phyloP scores from a whole-genome alignment of 1,284 basidiomycete genomes.

The Cryptococcus sp. region DNA sequence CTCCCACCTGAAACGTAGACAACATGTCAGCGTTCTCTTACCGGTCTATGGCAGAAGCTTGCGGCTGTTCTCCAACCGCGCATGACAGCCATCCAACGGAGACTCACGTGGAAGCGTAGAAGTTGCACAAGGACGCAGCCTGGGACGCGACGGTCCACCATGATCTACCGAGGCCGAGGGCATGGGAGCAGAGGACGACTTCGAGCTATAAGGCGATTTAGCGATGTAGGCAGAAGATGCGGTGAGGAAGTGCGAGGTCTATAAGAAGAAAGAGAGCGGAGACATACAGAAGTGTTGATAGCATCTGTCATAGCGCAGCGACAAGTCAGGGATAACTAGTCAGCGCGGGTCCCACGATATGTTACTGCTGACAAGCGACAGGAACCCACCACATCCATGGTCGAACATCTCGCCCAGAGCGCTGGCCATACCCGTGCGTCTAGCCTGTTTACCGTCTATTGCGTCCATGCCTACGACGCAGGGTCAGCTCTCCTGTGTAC shows the following conservation, averaged over 20 bases:
- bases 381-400: slow-evolving; percentile 66
- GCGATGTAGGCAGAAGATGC: background rate
- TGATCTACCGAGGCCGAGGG: slow-evolving; percentile 84
- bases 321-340: background rate
- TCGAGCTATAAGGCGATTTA: slow-evolving; percentile 63
- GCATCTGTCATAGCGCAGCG: slow-evolving; percentile 61
- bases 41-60: no score
- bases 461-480: slow-evolving; percentile 48
- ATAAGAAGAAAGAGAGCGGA: background rate
- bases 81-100: background rate
- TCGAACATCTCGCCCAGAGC: slow-evolving; percentile 88
- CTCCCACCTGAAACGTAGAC: slow-evolving; percentile 67
- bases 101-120: slow-evolving; percentile 67
- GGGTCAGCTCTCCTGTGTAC: no score
- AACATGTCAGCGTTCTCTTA: slow-evolving; percentile 1
- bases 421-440: slow-evolving; percentile 92
- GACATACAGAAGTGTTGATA: slow-evolving; percentile 83
- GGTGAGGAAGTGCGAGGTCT: background rate
- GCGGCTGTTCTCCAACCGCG: no score
- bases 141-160: slow-evolving; percentile 95
- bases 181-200: slow-evolving; percentile 75
- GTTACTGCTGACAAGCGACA: background rate
- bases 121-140: slow-evolving; percentile 84
- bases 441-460: slow-evolving; percentile 80
- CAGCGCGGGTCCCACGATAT: no score